Evolutionary conservation across 2,329 filamentous ascomycete genomes (phyloP).

Genomic region (Fusarium sp.): DNA sequence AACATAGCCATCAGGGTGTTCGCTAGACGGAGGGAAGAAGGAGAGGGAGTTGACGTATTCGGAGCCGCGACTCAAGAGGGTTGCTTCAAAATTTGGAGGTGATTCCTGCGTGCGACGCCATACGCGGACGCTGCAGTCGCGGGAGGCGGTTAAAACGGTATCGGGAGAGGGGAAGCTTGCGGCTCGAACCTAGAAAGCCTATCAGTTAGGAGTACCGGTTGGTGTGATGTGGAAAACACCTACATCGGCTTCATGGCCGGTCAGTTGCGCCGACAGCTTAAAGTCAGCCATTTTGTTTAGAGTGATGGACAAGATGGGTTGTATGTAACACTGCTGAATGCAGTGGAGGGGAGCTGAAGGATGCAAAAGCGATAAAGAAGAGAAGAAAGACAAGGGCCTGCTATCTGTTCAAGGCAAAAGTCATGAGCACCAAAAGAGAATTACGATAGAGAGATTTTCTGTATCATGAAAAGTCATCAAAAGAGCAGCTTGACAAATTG

Average conservation of each 20-base stretch:
- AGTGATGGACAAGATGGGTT: constrained; percentile 56
- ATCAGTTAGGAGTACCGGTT: constrained; percentile 21
- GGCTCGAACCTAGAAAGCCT: constrained; percentile 76
- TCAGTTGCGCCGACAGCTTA: constrained; percentile 90
- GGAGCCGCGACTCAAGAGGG: constrained; percentile 81
- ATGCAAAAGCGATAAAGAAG: constrained; percentile 9
- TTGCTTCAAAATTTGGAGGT: constrained; percentile 79
- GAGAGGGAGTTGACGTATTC: constrained; percentile 90
- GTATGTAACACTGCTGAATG: constrained; percentile 20
- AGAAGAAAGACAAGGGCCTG: constrained; percentile 20
- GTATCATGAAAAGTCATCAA: constrained; percentile 13
- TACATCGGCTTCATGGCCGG: constrained; percentile 95
- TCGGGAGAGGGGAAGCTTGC: constrained; percentile 81
- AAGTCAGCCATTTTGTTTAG: constrained; percentile 72
- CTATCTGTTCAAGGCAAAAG: constrained; percentile 22
- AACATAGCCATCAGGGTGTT: constrained; percentile 81
- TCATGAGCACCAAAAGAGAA: constrained; percentile 12
- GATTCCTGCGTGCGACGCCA: constrained; percentile 78
- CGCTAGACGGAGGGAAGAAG: constrained; percentile 75
- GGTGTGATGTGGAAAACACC: constrained; percentile 46
- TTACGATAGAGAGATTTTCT: not conserved
- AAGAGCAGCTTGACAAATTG: constrained; percentile 26
- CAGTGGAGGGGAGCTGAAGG: constrained; percentile 25
- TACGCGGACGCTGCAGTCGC: constrained; percentile 88
- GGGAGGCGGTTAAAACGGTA: constrained; percentile 83